Percentiles rank a stretch among this genome's conserved stretches.
Evolutionary conservation across 345 rosid species (phyloP).

Genomic region (Gossypium thurberi): DNA sequence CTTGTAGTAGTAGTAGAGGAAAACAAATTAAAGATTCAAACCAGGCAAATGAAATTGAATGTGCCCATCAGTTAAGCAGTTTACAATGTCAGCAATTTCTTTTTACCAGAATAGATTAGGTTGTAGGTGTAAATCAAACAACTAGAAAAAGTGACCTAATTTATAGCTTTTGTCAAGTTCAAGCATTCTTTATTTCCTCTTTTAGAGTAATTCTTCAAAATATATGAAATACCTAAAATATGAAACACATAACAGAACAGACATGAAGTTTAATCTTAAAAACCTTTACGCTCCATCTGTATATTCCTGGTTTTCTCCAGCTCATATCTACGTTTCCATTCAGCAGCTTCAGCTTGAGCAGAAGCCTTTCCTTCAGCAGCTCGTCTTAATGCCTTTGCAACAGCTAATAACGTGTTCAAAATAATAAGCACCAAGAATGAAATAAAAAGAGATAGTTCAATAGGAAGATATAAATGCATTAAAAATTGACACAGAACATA

Average conservation of each 20-base stretch:
- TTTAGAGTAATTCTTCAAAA: background rate
- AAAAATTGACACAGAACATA: constrained; percentile 28
- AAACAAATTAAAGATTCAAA: background rate
- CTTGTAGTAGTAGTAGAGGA: background rate
- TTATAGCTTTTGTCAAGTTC: background rate
- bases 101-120: background rate
- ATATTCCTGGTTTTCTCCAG: constrained; percentile 60
- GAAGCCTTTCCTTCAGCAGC: constrained; percentile 97
- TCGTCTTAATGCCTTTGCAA: constrained; percentile 85
- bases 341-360: constrained; percentile 97
- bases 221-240: constrained; percentile 3
- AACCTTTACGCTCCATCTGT: constrained; percentile 57
- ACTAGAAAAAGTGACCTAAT: background rate
- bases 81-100: too few relatives aligned
- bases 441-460: constrained; percentile 1
- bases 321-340: constrained; percentile 96
- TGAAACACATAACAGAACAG: constrained; percentile 6
- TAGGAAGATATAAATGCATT: constrained; percentile 8
- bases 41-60: background rate
- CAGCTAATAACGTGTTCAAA: constrained; percentile 48
- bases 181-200: background rate
- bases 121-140: constrained; percentile 5
- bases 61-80: background rate
- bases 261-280: constrained; percentile 13
- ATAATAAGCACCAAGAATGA: constrained; percentile 12